Conservation (phyloP, 495 filamentous ascomycete genomes). For the Penicillium canariense region DNA sequence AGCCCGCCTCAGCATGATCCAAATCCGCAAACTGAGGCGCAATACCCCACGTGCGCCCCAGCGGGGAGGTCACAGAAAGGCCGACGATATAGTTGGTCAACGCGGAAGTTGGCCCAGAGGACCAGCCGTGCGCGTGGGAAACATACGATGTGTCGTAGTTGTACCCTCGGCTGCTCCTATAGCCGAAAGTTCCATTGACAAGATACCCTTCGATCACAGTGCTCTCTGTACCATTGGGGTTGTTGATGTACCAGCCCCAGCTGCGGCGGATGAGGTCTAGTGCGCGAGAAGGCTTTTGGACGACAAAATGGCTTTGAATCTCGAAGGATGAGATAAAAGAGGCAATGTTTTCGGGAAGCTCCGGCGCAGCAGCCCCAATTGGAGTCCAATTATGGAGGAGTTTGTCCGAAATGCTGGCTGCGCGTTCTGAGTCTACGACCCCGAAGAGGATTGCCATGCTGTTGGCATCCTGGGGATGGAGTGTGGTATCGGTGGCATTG, state of each 20-base stretch:
- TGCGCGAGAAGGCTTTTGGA: slow-evolving; percentile 43
- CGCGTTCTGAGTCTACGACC: slow-evolving; percentile 34
- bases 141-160: slow-evolving; percentile 37
- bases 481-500: slow-evolving; percentile 47
- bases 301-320: slow-evolving; percentile 55
- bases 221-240: slow-evolving; percentile 58
- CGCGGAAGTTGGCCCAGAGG: slow-evolving; percentile 55
- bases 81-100: slow-evolving; percentile 55
- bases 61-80: slow-evolving; percentile 45
- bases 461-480: slow-evolving; percentile 55
- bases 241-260: slow-evolving; percentile 64
- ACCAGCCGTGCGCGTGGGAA: slow-evolving; percentile 62
- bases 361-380: slow-evolving; percentile 56
- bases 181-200: slow-evolving; percentile 53
- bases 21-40: slow-evolving; percentile 52
- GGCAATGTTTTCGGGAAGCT: slow-evolving; percentile 57
- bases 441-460: slow-evolving; percentile 43
- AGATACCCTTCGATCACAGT: slow-evolving; percentile 61
- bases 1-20: slow-evolving; percentile 52
- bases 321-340: slow-evolving; percentile 63
- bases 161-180: slow-evolving; percentile 48
- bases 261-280: slow-evolving; percentile 56
- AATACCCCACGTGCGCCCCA: slow-evolving; percentile 51
- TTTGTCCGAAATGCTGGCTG: slow-evolving; percentile 40
- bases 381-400: slow-evolving; percentile 55